Evolutionary conservation across 352 stramenopile genomes (phyloP), one percentile per base, ranked within the genome.

Genomic region (Globisporangium viniferum): DNA sequence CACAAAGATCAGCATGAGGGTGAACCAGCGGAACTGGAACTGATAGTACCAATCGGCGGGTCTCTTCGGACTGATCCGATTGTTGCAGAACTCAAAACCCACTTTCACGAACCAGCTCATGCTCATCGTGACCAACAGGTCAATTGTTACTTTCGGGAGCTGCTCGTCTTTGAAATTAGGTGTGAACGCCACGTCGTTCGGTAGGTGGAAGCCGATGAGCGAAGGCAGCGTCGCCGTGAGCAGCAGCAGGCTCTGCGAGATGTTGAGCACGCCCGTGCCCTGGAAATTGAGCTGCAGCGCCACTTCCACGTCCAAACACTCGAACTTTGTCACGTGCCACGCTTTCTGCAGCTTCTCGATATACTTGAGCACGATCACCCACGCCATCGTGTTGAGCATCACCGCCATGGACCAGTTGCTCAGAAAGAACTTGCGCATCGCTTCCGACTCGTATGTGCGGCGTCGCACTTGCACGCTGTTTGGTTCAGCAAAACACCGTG

Each of bases 31-130:
- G 39, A 83, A 29, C 6, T 69, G 74, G 33, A 81, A 75, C 54
- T 72, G 65, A 56, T 79, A 69, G 22, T 68, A 72, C 73, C 71
- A 76, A 56, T 81, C 72, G 2, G 71, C 62, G 1, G 75, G 75
- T 7, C 70, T 67, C 24, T 69, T 69, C 5, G 78, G 59, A 20
- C 48, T 56, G 36, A 86, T 71, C 57, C 72, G 72, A 27, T 68
- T 70, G 58, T 80, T 86, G 64, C 67, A 76, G 35, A 81, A 53
- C 51, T 86, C 78, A 44, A 83, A 86, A 33, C 72, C 76, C 3
- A 80, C 57, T 39, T 86, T 86, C 39, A 82, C 51, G 29, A 86
- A 74, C 78, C 78, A 86, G 64, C 69, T 86, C 78, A 86, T 86
- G 3, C 75, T 80, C 14, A 86, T 59, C 55, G 72, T 78, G 36